phyloP scores from a whole-genome alignment of 805 yeast genomes.

The Saccharomycopsis fibuligera region DNA sequence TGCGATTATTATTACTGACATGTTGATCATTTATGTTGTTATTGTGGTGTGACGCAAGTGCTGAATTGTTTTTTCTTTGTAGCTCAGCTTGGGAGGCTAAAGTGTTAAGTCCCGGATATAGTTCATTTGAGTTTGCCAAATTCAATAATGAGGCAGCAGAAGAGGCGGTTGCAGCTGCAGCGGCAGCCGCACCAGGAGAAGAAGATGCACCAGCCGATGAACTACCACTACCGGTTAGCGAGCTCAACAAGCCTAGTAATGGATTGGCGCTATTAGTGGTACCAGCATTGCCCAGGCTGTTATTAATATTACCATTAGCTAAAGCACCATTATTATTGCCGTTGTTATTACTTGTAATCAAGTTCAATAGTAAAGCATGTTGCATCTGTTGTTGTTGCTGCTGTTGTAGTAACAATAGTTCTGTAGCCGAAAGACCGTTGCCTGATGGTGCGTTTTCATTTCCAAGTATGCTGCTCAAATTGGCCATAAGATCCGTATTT shows the following conservation, averaged over 20 bases:
- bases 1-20: neutral
- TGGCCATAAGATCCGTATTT: too few species aligned
- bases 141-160: slow-evolving; percentile 17
- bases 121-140: slow-evolving; percentile 17
- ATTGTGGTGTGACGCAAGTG: neutral
- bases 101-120: slow-evolving; percentile 19
- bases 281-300: slow-evolving; percentile 1
- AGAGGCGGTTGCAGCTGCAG: slow-evolving; percentile 14
- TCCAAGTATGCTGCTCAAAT: neutral
- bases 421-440: slow-evolving; percentile 18
- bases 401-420: slow-evolving; percentile 20
- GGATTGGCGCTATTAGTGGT: slow-evolving; percentile 1
- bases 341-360: slow-evolving; percentile 21
- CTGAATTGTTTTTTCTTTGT: neutral
- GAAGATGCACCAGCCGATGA: neutral
- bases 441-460: neutral
- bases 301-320: slow-evolving; percentile 3
- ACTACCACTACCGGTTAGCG: neutral
- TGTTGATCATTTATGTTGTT: neutral
- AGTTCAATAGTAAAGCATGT: slow-evolving; percentile 22
- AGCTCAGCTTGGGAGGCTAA: slow-evolving; percentile 17
- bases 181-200: slow-evolving; percentile 10
- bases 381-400: slow-evolving; percentile 23
- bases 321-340: slow-evolving; percentile 24
- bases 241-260: neutral